These are phyloP conservation scores for Lactarius indigo DNA, from an alignment of 768 basidiomycete genomes.

Conservation along the genomic window DNA sequence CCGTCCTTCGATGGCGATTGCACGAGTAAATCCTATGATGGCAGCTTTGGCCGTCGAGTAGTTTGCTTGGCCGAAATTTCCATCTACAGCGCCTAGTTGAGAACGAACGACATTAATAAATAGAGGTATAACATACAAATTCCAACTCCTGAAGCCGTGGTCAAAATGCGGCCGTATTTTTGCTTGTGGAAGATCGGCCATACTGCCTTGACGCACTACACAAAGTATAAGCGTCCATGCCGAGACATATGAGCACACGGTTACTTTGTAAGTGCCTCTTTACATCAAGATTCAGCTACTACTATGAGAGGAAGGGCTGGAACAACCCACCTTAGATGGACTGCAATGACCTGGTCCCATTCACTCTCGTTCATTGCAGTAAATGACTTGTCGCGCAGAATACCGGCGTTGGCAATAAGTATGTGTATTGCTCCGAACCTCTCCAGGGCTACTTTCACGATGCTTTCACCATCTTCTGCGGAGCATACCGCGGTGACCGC, in stretches of 20 bases:
- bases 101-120: background rate
- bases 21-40: conserved; percentile 85
- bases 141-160: conserved; percentile 89
- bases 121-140: conserved; percentile 60
- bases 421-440: conserved; percentile 87
- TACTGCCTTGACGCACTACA: conserved; percentile 86
- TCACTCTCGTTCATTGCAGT: conserved; percentile 83
- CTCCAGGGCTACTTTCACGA: conserved; percentile 83
- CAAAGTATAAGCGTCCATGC: background rate
- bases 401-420: conserved; percentile 90
- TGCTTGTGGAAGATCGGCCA: conserved; percentile 98
- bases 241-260: background rate
- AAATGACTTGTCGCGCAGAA: conserved; percentile 92
- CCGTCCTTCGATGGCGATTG: conserved; percentile 86
- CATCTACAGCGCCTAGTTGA: conserved; percentile 48
- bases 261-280: conserved; percentile 84
- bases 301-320: background rate
- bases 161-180: conserved; percentile 92
- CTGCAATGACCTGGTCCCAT: conserved; percentile 88
- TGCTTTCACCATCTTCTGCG: conserved; percentile 86
- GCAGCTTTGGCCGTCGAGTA: conserved; percentile 93
- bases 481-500: conserved; percentile 80
- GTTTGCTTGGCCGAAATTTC: conserved; percentile 94
- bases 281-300: background rate
- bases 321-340: conserved; percentile 64